Conservation (phyloP, 1,139 yeast genomes). For the Geotrichum restrictum region DNA sequence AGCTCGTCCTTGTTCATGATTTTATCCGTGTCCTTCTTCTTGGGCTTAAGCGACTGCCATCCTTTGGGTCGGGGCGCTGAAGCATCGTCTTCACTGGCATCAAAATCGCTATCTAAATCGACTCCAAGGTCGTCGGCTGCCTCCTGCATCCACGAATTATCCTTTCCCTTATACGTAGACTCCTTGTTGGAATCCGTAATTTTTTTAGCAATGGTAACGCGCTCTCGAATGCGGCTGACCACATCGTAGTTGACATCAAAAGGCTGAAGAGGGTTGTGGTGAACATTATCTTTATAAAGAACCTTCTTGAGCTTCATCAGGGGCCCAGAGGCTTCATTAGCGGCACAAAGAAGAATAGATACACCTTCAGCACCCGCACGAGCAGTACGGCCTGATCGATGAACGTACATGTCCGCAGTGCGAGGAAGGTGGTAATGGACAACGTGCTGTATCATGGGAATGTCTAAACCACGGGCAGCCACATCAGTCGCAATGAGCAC, state of each 20-base stretch:
- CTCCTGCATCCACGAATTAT: conserved; percentile 74
- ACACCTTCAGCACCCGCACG: conserved; percentile 95
- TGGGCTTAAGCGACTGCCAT: conserved; percentile 19
- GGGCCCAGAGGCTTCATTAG: conserved; percentile 87
- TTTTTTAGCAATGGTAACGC: conserved; percentile 65
- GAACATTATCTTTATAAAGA: conserved; percentile 40
- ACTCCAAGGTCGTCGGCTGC: conserved; percentile 94
- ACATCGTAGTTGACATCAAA: conserved; percentile 77
- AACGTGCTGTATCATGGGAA: conserved; percentile 86
- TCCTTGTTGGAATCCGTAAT: conserved; percentile 69
- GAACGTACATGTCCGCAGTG: conserved; percentile 90
- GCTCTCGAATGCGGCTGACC: conserved; percentile 61
- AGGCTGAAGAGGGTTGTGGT: conserved; percentile 46
- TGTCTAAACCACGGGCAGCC: conserved; percentile 97
- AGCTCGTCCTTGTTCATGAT: conserved; percentile 45
- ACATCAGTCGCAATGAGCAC: conserved; percentile 93
- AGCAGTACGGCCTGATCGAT: conserved; percentile 96
- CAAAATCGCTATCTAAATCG: conserved; percentile 58
- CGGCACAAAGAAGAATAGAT: conserved; percentile 85
- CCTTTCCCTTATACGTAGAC: conserved; percentile 60
- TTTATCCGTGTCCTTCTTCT: conserved; percentile 43
- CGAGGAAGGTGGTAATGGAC: conserved; percentile 95
- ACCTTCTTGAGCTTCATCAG: conserved; percentile 68
- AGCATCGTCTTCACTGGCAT: conserved; percentile 47
- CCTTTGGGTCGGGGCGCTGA: conserved; percentile 41